Evolutionary conservation across 768 basidiomycete species (phyloP).

Genomic region (Sarcomyxa edulis): DNA sequence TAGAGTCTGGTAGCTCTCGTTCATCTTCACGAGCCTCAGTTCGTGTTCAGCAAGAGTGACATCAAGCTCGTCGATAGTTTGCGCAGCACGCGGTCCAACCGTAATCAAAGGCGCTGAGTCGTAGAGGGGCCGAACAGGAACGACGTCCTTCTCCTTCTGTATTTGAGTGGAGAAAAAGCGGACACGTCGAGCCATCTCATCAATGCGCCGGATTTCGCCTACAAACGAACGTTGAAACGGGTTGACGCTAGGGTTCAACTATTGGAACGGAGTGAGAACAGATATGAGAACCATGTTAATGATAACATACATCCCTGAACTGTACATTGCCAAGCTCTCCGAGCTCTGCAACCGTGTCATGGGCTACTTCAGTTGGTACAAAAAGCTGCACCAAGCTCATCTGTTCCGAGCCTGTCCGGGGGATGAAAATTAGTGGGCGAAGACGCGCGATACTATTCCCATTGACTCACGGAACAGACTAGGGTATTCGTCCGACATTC

Average conservation of each 20-base stretch:
- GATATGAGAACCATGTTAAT: background rate
- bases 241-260: slow-evolving; percentile 94
- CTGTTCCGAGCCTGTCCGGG: slow-evolving; percentile 77
- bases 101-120: slow-evolving; percentile 86
- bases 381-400: slow-evolving; percentile 98
- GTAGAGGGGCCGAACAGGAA: slow-evolving; percentile 79
- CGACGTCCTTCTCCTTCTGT: slow-evolving; percentile 74
- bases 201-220: slow-evolving; percentile 89
- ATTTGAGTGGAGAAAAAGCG: slow-evolving; percentile 88
- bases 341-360: slow-evolving; percentile 92
- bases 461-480: slow-evolving; percentile 70
- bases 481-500: slow-evolving; percentile 83
- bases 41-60: slow-evolving; percentile 85
- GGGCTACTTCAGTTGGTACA: slow-evolving; percentile 94
- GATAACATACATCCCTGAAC: slow-evolving; percentile 82
- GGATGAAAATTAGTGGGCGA: slow-evolving; percentile 9
- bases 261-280: slow-evolving; percentile 8
- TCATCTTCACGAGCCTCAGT: slow-evolving; percentile 80
- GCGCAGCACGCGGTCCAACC: slow-evolving; percentile 87
- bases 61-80: slow-evolving; percentile 91
- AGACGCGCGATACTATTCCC: background rate
- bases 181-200: slow-evolving; percentile 93
- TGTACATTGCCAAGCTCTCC: slow-evolving; percentile 95
- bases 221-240: slow-evolving; percentile 99
- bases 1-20: slow-evolving; percentile 84